Evolutionary conservation across 2,329 filamentous ascomycete species (phyloP), one percentile per base, ranked within the genome.

Genomic region (Scytalidium sp.): DNA sequence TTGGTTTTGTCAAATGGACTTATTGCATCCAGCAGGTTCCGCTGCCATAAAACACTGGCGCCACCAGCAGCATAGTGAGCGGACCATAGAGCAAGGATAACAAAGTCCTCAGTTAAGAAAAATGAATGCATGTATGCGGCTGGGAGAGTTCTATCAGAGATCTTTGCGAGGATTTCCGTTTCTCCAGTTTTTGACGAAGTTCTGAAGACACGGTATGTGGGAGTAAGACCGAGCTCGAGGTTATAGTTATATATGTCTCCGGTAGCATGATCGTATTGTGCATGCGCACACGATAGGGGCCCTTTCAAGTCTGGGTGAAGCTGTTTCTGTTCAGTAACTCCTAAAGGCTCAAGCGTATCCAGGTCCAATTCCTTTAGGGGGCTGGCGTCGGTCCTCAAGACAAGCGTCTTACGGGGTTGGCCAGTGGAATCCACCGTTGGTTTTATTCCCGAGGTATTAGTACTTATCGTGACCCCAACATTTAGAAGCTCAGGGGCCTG

Each of bases 241-340:
- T 95, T 95, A 70, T 81, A 93, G 68, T 94, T 95, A 75, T 81
- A 93, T 6, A 88, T 63, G 55, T 94, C 88, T 6, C 90, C 89
- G 0, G 84, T 91, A 0, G 69, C 66, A 0, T 85, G 87, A 63
- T 94, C 88, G 1, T 80, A 78, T 48, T 85, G 83, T 0, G 85
- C 81, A 64, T 95, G 90, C 0, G 90, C 81, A 36, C 80, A 85
- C 2, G 85, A 85, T 13, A 88, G 63, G 0, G 77, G 79, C 0
- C 90, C 90, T 11, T 73, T 80, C 11, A 95, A 75, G 0, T 80
- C 75, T 0, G 87, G 84, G 63, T 95, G 85, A 13, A 95, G 73
- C 2, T 61, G 63, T 1, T 62, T 60, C 61, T 93, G 88, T 0
- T 66, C 65, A 0, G 82, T 78, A n/a, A 82, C 64, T 0, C 84